Conservation (phyloP, 345 rosid genomes). For the Sonneratia alba region DNA sequence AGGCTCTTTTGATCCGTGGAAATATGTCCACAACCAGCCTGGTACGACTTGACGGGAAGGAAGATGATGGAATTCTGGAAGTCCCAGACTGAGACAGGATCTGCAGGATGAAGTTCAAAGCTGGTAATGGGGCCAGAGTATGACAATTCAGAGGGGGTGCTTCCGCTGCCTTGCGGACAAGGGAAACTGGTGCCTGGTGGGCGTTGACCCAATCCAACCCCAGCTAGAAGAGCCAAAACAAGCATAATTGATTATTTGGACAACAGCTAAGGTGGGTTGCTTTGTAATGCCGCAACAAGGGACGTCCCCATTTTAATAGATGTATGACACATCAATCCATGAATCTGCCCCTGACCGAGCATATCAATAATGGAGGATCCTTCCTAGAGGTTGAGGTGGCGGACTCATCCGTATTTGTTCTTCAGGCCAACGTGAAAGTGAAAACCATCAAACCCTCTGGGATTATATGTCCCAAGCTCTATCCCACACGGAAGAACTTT, state of each 20-base stretch:
- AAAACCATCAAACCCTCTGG: no score
- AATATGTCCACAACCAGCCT: no score
- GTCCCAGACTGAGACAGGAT: no score
- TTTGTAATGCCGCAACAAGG: not conserved
- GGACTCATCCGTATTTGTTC: no score
- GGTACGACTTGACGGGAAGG: no score
- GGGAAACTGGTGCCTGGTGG: constrained; percentile 12
- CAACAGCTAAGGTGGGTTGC: constrained; percentile 1
- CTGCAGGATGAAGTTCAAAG: no score
- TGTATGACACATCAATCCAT: not conserved
- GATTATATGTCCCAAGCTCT: not conserved
- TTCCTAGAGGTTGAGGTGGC: not conserved
- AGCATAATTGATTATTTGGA: not conserved
- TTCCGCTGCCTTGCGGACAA: constrained; percentile 24
- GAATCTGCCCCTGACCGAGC: not conserved
- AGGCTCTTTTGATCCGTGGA: no score
- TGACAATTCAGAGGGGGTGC: not conserved
- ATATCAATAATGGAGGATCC: not conserved
- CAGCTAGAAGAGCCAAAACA: constrained; percentile 12
- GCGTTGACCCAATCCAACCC: constrained; percentile 32
- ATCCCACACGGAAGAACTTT: not conserved
- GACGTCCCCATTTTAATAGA: not conserved
- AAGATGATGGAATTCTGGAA: no score
- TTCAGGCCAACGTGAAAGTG: no score
- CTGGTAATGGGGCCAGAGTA: not conserved